Evolutionary conservation across 164 flowering plant genomes (phyloP).

Genomic region (Hamamelis virginiana): DNA sequence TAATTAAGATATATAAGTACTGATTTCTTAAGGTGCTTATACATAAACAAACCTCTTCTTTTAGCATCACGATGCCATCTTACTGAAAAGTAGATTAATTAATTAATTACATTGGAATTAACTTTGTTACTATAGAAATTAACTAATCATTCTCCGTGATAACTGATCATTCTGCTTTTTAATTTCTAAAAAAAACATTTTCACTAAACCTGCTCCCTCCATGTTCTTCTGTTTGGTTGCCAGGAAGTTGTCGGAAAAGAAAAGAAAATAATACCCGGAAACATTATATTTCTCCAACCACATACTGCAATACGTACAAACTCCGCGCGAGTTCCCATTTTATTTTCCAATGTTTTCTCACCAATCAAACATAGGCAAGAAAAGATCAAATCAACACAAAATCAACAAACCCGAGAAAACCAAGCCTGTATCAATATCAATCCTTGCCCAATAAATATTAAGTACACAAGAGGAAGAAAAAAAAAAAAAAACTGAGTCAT

Average conservation of each 20-base stretch:
- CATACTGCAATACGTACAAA: background rate
- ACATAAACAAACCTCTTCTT: background rate
- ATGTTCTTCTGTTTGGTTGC: slow-evolving; percentile 3
- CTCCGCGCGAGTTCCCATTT: background rate
- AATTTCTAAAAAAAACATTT: background rate
- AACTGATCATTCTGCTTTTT: background rate
- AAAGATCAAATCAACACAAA: background rate
- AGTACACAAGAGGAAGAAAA: no score
- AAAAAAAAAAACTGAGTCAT: no score
- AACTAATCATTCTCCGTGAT: no score
- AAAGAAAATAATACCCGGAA: background rate
- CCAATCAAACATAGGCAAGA: background rate
- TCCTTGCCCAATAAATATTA: no score
- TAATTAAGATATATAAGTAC: background rate
- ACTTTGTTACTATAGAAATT: background rate
- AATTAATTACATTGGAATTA: background rate
- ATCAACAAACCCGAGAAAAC: background rate
- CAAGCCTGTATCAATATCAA: background rate
- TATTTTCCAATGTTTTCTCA: background rate
- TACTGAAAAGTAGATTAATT: background rate
- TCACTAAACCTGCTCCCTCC: background rate
- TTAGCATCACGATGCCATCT: no score
- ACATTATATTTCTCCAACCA: background rate
- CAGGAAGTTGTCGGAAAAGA: background rate
- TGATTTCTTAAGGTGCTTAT: background rate